A percentile compares a stretch with the other conserved stretches of the same genome.
phyloP scores from a whole-genome alignment of 306 rosid genomes.

The Vigna hirtella region DNA sequence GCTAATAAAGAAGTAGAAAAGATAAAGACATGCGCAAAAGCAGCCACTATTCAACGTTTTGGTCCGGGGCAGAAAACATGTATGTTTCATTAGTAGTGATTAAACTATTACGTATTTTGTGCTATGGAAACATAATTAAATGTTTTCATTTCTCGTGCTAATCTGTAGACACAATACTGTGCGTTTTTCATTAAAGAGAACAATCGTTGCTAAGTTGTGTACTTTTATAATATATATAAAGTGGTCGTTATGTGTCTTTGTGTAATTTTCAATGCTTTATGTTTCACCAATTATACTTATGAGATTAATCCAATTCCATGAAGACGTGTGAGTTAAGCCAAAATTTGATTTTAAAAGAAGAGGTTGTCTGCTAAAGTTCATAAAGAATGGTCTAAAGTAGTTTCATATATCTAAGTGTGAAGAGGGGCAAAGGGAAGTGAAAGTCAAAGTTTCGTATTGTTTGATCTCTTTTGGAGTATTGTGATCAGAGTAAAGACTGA shows the following conservation, averaged over 20 bases:
- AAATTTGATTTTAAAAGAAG: conserved; percentile 53
- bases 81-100: conserved; percentile 51
- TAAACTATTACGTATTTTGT: conserved; percentile 9
- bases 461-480: conserved; percentile 76
- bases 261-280: conserved; percentile 32
- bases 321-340: conserved; percentile 69
- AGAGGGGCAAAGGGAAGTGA: conserved; percentile 52
- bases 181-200: conserved; percentile 62
- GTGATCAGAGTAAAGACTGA: conserved; percentile 70
- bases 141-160: conserved; percentile 48
- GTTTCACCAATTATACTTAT: conserved; percentile 38
- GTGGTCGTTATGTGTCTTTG: conserved; percentile 9
- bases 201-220: conserved; percentile 37
- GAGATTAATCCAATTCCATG: conserved; percentile 56
- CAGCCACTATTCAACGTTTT: conserved; percentile 79
- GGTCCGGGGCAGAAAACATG: conserved; percentile 67
- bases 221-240: neutral
- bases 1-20: conserved; percentile 52
- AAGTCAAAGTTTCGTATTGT: conserved; percentile 85
- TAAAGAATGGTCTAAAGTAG: conserved; percentile 49
- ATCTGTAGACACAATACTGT: conserved; percentile 36
- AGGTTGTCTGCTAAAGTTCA: conserved; percentile 59
- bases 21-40: conserved; percentile 77
- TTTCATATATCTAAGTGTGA: conserved; percentile 17
- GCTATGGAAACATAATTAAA: conserved; percentile 14